Conservation (phyloP, 352 stramenopile species). For the Thalassiosira sp. region DNA sequence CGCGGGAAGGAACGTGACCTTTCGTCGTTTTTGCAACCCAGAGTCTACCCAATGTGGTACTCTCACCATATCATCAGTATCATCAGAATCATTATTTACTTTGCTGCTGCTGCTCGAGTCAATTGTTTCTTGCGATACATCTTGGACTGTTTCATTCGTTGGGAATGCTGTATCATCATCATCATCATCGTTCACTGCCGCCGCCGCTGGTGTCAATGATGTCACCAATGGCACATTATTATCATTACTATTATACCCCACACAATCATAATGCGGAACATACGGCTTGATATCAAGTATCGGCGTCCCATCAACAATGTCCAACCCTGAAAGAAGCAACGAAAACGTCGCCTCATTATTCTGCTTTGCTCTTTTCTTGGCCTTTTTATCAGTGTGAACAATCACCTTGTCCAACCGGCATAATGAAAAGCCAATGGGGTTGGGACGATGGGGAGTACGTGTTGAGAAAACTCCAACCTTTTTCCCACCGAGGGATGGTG, state of each 20-base stretch:
- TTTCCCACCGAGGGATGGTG: constrained; percentile 72
- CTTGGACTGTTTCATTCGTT: too few species aligned
- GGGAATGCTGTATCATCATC: too few species aligned
- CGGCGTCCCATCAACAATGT: constrained; percentile 91
- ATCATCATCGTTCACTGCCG: too few species aligned
- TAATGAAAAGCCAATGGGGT: constrained; percentile 90
- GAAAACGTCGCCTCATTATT: constrained; percentile 14
- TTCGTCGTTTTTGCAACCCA: constrained; percentile 60
- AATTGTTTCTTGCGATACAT: too few species aligned
- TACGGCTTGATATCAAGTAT: constrained; percentile 99
- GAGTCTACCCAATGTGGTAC: constrained; percentile 68
- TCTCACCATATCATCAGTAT: constrained; percentile 15
- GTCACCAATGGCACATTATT: neutral
- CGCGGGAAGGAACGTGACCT: constrained; percentile 44
- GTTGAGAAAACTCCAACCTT: constrained; percentile 94
- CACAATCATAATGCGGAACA: constrained; percentile 84
- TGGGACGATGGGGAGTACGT: constrained; percentile 94
- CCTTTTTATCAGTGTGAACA: constrained; percentile 41
- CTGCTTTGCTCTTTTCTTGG: constrained; percentile 30
- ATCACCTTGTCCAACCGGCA: constrained; percentile 89
- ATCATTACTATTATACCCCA: too few species aligned
- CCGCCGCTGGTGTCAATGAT: neutral
- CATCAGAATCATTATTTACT: too few species aligned
- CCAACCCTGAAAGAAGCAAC: constrained; percentile 71
- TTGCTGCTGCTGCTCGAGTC: too few species aligned